A percentile compares a stretch with the other conserved stretches of the same genome.
These are phyloP conservation scores for Pyrenophora seminiperda DNA, from an alignment of 2,329 filamentous ascomycete genomes.

Conservation along the genomic window DNA sequence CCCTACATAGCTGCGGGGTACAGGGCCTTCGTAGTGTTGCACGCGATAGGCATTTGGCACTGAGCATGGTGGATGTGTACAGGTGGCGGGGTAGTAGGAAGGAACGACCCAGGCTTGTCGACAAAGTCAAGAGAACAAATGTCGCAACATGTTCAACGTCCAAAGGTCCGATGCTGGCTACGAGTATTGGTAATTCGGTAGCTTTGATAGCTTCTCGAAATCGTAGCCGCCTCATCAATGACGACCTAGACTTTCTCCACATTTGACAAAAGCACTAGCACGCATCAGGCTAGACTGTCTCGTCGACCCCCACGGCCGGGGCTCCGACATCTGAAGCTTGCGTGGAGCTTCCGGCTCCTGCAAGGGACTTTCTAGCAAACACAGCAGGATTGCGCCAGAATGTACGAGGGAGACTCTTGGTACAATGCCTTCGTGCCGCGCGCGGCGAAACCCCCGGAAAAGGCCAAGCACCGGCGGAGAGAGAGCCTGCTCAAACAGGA, in stretches of 20 bases:
- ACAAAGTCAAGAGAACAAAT: constrained; percentile 21
- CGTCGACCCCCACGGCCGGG: constrained; percentile 9
- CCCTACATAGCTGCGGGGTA: constrained; percentile 33
- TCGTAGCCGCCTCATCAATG: constrained; percentile 15
- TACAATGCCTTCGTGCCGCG: constrained; percentile 74
- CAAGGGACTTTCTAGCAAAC: constrained; percentile 1
- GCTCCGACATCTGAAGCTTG: constrained; percentile 15
- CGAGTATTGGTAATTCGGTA: constrained; percentile 18
- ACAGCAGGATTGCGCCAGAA: constrained; percentile 41
- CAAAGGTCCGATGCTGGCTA: constrained; percentile 10
- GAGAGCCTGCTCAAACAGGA: constrained; percentile 68
- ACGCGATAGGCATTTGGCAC: constrained; percentile 38
- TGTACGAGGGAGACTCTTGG: constrained; percentile 81
- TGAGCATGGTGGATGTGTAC: constrained; percentile 37
- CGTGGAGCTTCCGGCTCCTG: constrained; percentile 5
- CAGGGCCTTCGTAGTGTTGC: constrained; percentile 33
- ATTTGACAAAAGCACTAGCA: background rate
- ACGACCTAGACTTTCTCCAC: constrained; percentile 19
- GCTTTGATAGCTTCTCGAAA: constrained; percentile 16
- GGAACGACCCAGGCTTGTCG: constrained; percentile 3
- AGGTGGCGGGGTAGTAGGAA: constrained; percentile 1
- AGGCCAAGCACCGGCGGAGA: constrained; percentile 64
- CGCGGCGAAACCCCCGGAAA: constrained; percentile 50
- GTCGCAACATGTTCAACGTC: constrained; percentile 11
- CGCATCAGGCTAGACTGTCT: background rate